Evolutionary conservation across 2,329 filamentous ascomycete genomes (phyloP).

Genomic region (Aspergillus sp.): DNA sequence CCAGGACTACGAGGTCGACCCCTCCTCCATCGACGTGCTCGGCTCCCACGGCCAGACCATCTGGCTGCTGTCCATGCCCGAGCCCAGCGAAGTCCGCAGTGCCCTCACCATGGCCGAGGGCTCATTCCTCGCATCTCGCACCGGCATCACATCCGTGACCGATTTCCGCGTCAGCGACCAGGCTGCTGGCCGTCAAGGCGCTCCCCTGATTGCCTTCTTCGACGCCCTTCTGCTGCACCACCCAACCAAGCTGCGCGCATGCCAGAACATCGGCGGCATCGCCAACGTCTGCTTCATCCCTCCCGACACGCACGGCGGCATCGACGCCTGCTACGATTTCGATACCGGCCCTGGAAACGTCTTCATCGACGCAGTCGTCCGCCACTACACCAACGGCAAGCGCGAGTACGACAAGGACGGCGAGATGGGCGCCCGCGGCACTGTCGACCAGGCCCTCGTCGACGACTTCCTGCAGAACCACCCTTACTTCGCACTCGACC

Average conservation of each 20-base stretch:
- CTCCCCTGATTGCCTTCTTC: conserved; percentile 59
- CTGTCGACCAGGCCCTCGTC: conserved; percentile 48
- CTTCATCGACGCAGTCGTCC: conserved; percentile 58
- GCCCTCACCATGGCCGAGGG: conserved; percentile 61
- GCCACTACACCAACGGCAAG: conserved; percentile 53
- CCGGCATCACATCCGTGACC: conserved; percentile 59
- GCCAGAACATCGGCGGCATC: conserved; percentile 63
- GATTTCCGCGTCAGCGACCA: conserved; percentile 60
- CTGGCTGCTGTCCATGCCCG: conserved; percentile 57
- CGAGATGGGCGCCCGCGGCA: conserved; percentile 51
- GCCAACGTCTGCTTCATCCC: conserved; percentile 63
- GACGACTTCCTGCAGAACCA: conserved; percentile 51
- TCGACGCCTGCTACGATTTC: conserved; percentile 50
- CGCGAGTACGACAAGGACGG: conserved; percentile 55
- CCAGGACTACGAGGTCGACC: conserved; percentile 15
- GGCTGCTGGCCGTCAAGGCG: conserved; percentile 56
- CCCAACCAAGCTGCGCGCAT: conserved; percentile 57
- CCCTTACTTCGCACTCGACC: conserved; percentile 51
- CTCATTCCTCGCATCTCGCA: conserved; percentile 54
- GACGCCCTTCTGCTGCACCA: conserved; percentile 58
- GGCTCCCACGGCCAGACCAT: conserved; percentile 62
- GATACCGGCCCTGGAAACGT: conserved; percentile 58
- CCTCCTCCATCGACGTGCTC: background rate
- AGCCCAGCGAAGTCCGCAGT: conserved; percentile 46
- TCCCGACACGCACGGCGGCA: conserved; percentile 40